Percentiles rank a stretch among this genome's conserved stretches.
Conservation (phyloP, 2,329 filamentous ascomycete genomes). For the Neopestalotiopsis sp. region DNA sequence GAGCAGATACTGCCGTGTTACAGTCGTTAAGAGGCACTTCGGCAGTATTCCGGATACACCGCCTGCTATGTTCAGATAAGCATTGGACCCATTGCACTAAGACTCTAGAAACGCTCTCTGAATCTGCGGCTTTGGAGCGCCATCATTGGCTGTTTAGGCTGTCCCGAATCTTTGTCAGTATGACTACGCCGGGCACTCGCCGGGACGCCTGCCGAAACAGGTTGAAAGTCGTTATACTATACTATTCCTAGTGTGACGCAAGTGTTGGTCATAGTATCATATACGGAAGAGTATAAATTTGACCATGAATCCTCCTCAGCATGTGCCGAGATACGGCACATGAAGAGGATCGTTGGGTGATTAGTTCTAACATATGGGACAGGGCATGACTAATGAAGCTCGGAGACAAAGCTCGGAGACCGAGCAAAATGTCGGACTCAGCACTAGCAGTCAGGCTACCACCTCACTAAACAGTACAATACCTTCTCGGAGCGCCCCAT, state of each 20-base stretch:
- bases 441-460: constrained; percentile 4
- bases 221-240: neutral
- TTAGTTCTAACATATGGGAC: neutral
- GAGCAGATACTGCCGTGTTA: neutral
- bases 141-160: neutral
- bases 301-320: neutral
- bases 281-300: neutral
- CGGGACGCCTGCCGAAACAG: constrained; percentile 2
- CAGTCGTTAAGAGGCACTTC: neutral
- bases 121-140: neutral
- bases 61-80: neutral
- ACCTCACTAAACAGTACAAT: constrained; percentile 6
- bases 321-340: neutral
- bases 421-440: constrained; percentile 4
- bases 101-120: neutral
- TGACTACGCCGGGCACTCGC: neutral
- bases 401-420: constrained; percentile 12
- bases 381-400: constrained; percentile 4
- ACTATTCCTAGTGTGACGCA: neutral
- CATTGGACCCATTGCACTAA: neutral
- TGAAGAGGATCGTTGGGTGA: neutral
- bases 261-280: neutral
- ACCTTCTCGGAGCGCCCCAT: neutral
- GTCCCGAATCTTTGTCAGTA: neutral
- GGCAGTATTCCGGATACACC: constrained; percentile 5